These are phyloP conservation scores for Gnetum montanum DNA, from an alignment of 75 land plant genomes.

Conservation along the genomic window DNA sequence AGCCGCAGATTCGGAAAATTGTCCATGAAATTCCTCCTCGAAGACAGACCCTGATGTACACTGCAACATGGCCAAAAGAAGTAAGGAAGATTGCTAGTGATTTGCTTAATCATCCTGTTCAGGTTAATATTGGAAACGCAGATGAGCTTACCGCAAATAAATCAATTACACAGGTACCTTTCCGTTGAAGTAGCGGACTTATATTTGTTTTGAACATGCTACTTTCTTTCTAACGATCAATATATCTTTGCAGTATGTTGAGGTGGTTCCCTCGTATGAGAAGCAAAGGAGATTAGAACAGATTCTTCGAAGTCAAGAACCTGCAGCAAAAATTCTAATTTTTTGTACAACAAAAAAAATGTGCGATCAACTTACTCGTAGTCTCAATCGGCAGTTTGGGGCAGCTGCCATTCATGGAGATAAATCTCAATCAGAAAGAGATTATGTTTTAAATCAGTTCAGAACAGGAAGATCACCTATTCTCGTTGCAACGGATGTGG, in stretches of 20 bases:
- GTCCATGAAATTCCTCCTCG: conserved; percentile 79
- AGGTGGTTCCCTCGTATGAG: conserved; percentile 54
- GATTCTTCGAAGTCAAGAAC: conserved; percentile 79
- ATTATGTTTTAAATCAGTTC: conserved; percentile 78
- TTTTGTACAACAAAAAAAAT: conserved; percentile 90
- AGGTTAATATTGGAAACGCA: conserved; percentile 92
- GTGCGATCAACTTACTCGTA: conserved; percentile 92
- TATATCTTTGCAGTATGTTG: conserved; percentile 63
- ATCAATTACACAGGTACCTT: conserved; percentile 83
- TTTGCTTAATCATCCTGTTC: conserved; percentile 77
- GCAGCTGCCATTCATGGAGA: conserved; percentile 96
- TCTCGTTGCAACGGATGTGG: conserved; percentile 98
- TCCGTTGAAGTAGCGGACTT: neutral
- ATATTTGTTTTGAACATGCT: neutral
- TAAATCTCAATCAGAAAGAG: conserved; percentile 86
- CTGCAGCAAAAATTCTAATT: conserved; percentile 77
- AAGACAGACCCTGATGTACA: conserved; percentile 94
- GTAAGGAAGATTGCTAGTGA: conserved; percentile 92
- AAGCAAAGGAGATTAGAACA: conserved; percentile 70
- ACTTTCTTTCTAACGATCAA: neutral
- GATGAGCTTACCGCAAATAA: conserved; percentile 96
- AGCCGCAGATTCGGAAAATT: conserved; percentile 91
- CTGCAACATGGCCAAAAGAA: conserved; percentile 99
- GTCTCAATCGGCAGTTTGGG: conserved; percentile 68
- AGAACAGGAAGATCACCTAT: conserved; percentile 69